Evolutionary conservation across 2,329 filamentous ascomycete genomes (phyloP).

Genomic region (Cordyceps javanica): DNA sequence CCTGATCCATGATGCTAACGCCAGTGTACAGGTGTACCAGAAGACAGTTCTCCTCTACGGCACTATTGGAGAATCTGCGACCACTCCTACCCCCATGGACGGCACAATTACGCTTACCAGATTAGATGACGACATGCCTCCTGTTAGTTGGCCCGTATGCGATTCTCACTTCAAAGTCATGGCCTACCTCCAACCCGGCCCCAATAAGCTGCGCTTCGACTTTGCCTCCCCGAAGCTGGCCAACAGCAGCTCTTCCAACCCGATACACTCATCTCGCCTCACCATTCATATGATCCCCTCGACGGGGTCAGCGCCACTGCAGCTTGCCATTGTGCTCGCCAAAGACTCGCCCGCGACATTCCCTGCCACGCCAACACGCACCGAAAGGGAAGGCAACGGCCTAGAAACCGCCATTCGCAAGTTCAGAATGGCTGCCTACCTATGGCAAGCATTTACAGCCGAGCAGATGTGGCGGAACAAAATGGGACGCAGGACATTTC

Average conservation of each 20-base stretch:
- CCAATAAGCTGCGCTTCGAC: constrained; percentile 82
- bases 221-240: constrained; percentile 78
- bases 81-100: constrained; percentile 63
- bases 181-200: constrained; percentile 83
- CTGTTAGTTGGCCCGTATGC: constrained; percentile 78
- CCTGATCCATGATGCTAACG: background rate
- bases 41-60: constrained; percentile 80
- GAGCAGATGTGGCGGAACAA: constrained; percentile 93
- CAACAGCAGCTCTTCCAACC: constrained; percentile 58
- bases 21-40: constrained; percentile 68
- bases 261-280: constrained; percentile 71
- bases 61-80: constrained; percentile 66
- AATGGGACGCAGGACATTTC: constrained; percentile 77
- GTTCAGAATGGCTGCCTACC: constrained; percentile 88
- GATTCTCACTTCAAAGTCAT: constrained; percentile 89
- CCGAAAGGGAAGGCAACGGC: constrained; percentile 73
- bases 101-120: constrained; percentile 75
- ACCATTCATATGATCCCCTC: constrained; percentile 82
- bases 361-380: constrained; percentile 70
- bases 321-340: constrained; percentile 80
- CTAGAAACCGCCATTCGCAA: constrained; percentile 78
- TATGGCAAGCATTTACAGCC: constrained; percentile 95
- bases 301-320: constrained; percentile 72
- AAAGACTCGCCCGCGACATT: constrained; percentile 84
- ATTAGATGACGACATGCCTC: constrained; percentile 78